Base-by-base conservation (phyloP, 768 basidiomycete genomes). In the Serendipita sp. region DNA sequence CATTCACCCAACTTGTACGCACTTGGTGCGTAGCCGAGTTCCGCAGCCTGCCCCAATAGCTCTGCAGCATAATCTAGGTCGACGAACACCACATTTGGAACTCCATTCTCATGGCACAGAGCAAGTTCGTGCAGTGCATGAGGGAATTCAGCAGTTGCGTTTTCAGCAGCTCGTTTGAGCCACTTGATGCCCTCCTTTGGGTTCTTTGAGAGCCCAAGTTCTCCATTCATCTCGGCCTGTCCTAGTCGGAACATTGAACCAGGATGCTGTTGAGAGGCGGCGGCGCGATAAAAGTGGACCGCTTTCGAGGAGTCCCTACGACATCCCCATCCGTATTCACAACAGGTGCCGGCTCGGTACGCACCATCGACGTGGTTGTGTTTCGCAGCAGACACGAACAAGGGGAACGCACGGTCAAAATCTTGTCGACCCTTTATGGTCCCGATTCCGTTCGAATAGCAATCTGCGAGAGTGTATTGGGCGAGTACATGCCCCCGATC, bases 301-400 rank as follows among this genome's bases (percentile, higher is more conserved):
- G 95, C 92, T 71, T 97, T 97, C 48, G 86, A 85, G 16, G 84
- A 86, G 74, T 98, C 96, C 13, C 92, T 82, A 62, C 95, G 79
- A 73, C 92, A 95, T 3, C 96, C 96, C 96, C 95, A 98, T 34
- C 94, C 96, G 70, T 97, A 94, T 80, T 99, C 96, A 75, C 91
- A 96, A 73, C 96, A 99, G 2, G 94, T 94, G 36, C 93, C 96
- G 0, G 94, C 89, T 35, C 95, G 88, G 75, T 93, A 99, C 3
- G 91, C 84, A 15, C 92, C 94, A 70, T 97, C 94, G 2, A 92
- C 87, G 72, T 98, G 95, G 15, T 91, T 89, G 70, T 98, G 96
- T 75, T 99, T 99, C 41, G 95, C 91, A 1, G 95, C 91, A 44
- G 96, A 83, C 15, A 95, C 86, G 72, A 98, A 98, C 51, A 99